phyloP scores from a whole-genome alignment of 345 rosid genomes.

The Eucalyptus albens region DNA sequence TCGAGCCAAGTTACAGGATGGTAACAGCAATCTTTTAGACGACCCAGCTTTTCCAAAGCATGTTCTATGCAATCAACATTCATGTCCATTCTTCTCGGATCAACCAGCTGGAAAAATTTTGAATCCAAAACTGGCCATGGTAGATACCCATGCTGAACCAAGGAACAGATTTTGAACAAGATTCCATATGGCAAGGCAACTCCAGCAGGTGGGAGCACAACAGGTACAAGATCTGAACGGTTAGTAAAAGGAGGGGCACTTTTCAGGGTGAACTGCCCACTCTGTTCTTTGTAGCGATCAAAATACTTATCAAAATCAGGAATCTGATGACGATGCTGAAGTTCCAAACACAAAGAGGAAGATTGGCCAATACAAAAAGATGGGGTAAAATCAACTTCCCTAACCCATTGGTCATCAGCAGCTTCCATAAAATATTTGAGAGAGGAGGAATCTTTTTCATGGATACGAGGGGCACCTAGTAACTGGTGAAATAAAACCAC shows the following conservation, averaged over 20 bases:
- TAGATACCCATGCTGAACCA: slow-evolving; percentile 38
- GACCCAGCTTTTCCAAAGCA: slow-evolving; percentile 18
- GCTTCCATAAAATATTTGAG: slow-evolving; percentile 9
- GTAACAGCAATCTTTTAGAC: slow-evolving; percentile 25
- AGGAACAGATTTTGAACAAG: slow-evolving; percentile 22
- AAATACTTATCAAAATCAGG: slow-evolving; percentile 20
- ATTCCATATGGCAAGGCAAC: slow-evolving; percentile 18
- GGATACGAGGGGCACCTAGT: slow-evolving; percentile 14
- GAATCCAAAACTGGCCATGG: slow-evolving; percentile 26
- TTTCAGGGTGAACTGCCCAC: background rate
- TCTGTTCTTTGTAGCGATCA: slow-evolving; percentile 8
- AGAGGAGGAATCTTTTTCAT: background rate
- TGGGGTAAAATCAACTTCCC: slow-evolving; percentile 38
- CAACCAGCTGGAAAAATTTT: slow-evolving; percentile 11
- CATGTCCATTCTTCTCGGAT: background rate
- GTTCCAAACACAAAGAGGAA: slow-evolving; percentile 36
- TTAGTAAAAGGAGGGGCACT: slow-evolving; percentile 9
- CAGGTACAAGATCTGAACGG: slow-evolving; percentile 15
- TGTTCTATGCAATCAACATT: slow-evolving; percentile 13
- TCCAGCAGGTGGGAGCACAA: slow-evolving; percentile 18
- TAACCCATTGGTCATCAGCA: slow-evolving; percentile 27
- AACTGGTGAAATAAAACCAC: background rate
- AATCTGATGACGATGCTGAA: slow-evolving; percentile 1
- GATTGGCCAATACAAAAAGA: slow-evolving; percentile 34
- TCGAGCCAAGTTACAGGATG: slow-evolving; percentile 30